These are phyloP conservation scores for Capronia americana DNA, from an alignment of 2,329 filamentous ascomycete genomes.

Conservation along the genomic window DNA sequence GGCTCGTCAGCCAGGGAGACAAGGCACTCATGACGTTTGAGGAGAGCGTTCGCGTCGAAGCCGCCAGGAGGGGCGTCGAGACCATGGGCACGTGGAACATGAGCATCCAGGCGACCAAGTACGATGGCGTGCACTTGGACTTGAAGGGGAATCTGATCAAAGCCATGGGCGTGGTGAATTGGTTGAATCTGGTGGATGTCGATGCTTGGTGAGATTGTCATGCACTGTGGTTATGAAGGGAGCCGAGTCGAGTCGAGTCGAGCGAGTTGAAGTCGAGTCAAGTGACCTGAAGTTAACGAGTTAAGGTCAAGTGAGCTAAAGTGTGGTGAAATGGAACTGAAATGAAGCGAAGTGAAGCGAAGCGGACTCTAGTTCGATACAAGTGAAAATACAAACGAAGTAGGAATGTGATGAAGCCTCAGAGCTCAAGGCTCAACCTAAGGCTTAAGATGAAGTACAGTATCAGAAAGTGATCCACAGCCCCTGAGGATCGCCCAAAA, in stretches of 20 bases:
- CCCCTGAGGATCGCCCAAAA: too few relatives aligned
- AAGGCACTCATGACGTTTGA: constrained; percentile 57
- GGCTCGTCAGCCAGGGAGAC: constrained; percentile 55
- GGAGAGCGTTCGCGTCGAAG: constrained; percentile 48
- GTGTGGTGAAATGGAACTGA: too few relatives aligned
- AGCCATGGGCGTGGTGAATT: constrained; percentile 59
- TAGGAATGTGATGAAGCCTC: background rate
- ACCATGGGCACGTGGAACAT: constrained; percentile 60
- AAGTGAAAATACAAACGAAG: background rate
- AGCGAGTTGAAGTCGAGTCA: too few relatives aligned
- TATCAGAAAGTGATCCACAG: too few relatives aligned
- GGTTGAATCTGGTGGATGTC: constrained; percentile 44
- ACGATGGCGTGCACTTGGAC: constrained; percentile 58
- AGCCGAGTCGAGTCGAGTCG: too few relatives aligned
- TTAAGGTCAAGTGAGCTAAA: too few relatives aligned
- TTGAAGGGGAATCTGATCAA: constrained; percentile 57
- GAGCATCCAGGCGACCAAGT: constrained; percentile 57
- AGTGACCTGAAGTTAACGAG: too few relatives aligned
- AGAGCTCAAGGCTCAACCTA: too few relatives aligned
- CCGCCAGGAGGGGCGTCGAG: constrained; percentile 49
- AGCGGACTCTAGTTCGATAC: background rate
- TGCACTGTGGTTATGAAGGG: too few relatives aligned
- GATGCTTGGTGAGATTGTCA: constrained; percentile 27
- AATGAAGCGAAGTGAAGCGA: too few relatives aligned
- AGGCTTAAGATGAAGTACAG: too few relatives aligned